These are phyloP conservation scores for Fusarium tjaetaba DNA, from an alignment of 2,329 filamentous ascomycete species.

Conservation along the genomic window DNA sequence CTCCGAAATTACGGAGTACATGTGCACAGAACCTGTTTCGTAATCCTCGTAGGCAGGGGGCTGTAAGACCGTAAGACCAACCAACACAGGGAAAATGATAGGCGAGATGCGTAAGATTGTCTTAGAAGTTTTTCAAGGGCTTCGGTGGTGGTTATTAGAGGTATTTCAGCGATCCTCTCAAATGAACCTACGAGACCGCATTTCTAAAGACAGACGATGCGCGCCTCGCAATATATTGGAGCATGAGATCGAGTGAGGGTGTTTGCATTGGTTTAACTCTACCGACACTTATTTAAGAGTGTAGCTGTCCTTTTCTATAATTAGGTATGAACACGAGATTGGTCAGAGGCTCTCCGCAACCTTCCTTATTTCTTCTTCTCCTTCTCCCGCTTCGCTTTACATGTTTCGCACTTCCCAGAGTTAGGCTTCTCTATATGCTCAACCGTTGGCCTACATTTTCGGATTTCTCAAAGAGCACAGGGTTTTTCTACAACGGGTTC, in stretches of 20 bases:
- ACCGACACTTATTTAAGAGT: rapidly evolving
- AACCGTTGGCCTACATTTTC: background rate
- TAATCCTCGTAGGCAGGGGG: rapidly evolving
- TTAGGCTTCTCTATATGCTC: background rate
- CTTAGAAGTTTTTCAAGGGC: background rate
- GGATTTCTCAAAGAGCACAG: background rate
- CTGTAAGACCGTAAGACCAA: background rate
- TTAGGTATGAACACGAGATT: rapidly evolving
- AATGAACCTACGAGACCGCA: rapidly evolving
- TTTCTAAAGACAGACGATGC: background rate
- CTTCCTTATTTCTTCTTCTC: background rate
- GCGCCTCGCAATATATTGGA: background rate
- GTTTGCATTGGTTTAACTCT: background rate
- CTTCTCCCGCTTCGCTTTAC: background rate
- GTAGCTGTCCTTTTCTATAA: rapidly evolving
- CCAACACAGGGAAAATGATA: background rate
- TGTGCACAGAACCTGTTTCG: too few species aligned
- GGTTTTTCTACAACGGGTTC: rapidly evolving
- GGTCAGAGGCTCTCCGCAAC: rapidly evolving
- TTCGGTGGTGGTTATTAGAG: rapidly evolving
- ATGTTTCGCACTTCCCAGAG: background rate
- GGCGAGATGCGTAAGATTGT: background rate
- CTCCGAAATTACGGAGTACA: background rate
- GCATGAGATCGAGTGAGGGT: rapidly evolving
- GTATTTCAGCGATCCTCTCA: rapidly evolving